Conservation (phyloP, 768 basidiomycete genomes). For the Amanita rubescens region DNA sequence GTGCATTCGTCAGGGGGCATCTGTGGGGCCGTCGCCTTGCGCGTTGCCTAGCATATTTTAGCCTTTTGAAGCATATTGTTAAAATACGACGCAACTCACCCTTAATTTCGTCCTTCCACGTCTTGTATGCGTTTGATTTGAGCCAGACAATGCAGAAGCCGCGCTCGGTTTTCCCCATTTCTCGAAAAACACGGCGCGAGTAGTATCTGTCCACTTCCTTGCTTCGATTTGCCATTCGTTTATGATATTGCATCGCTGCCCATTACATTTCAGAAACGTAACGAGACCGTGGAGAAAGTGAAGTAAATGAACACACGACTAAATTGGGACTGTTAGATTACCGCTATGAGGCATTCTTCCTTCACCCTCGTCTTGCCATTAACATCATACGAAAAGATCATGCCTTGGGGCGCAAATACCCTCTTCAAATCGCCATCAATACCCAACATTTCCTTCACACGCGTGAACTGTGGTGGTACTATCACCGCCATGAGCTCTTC, state of each 20-base stretch:
- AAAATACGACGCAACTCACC: background rate
- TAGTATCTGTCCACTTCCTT: too few species aligned
- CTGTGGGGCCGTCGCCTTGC: background rate
- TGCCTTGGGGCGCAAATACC: background rate
- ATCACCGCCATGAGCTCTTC: constrained; percentile 1
- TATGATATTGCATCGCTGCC: too few species aligned
- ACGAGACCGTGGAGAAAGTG: too few species aligned
- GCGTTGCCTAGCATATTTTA: background rate
- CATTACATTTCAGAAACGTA: too few species aligned
- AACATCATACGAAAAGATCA: too few species aligned
- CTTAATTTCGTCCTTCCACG: background rate
- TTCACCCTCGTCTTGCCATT: too few species aligned
- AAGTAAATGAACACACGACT: too few species aligned
- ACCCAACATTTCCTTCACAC: too few species aligned
- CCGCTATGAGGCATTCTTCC: too few species aligned
- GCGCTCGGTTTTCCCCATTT: background rate
- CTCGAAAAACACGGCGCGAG: background rate
- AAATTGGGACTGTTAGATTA: too few species aligned
- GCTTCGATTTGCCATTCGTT: too few species aligned
- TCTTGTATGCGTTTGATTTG: background rate
- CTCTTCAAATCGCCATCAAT: constrained; percentile 3
- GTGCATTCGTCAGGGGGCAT: background rate
- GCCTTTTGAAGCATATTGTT: background rate
- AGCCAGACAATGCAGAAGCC: background rate
- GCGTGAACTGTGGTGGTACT: constrained; percentile 1